These are phyloP conservation scores for Agarophyton chilense DNA, from an alignment of 23 red algal genomes.

Conservation along the genomic window DNA sequence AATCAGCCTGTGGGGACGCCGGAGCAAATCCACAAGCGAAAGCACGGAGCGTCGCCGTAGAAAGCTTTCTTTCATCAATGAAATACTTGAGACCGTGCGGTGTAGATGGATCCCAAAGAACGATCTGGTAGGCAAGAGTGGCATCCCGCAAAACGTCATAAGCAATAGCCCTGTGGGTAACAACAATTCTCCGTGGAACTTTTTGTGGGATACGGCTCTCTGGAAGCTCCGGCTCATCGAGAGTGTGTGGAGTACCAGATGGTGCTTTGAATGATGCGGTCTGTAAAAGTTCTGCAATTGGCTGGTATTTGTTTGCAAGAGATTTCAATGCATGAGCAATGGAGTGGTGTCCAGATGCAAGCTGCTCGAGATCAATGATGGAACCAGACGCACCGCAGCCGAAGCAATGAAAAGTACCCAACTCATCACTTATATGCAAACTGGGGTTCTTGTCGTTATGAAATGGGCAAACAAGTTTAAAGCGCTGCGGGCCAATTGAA, in stretches of 20 bases:
- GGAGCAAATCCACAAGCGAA: conserved; percentile 75
- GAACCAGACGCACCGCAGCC: conserved; percentile 83
- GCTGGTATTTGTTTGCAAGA: conserved; percentile 42
- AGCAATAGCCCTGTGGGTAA: conserved; percentile 42
- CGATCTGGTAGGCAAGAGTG: neutral
- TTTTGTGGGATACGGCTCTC: neutral
- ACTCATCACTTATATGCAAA: conserved; percentile 51
- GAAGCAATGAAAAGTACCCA: conserved; percentile 78
- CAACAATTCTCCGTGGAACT: conserved; percentile 12
- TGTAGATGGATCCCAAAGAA: conserved; percentile 30
- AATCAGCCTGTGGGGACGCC: neutral
- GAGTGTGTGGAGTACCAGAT: neutral
- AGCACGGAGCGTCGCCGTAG: conserved; percentile 21
- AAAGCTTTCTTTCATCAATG: neutral
- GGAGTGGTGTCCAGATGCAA: conserved; percentile 32
- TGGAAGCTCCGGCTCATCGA: neutral
- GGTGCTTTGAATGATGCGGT: conserved; percentile 31
- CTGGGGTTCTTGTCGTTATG: conserved; percentile 84
- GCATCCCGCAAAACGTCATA: conserved; percentile 30
- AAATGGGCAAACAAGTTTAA: conserved; percentile 84
- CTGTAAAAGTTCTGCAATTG: conserved; percentile 23
- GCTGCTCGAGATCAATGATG: conserved; percentile 67
- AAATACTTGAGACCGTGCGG: conserved; percentile 1
- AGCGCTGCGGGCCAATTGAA: neutral
- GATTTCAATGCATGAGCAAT: conserved; percentile 52